Evolutionary conservation across 176 grass and related monocot species (phyloP), one percentile per base, ranked within the genome.

Genomic region (Luzula sylvatica): DNA sequence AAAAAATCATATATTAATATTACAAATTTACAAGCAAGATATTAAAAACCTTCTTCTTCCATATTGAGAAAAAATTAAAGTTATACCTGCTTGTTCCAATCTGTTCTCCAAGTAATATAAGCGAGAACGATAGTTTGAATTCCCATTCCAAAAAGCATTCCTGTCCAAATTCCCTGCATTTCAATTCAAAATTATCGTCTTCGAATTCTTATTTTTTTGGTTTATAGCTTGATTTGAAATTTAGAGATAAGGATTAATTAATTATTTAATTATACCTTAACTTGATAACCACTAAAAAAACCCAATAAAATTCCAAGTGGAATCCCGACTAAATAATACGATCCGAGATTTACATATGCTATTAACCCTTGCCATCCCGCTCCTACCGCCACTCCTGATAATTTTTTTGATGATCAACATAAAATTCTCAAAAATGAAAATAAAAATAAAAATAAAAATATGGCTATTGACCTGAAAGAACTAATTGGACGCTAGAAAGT

Each of bases 51-150:
- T n/a, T n/a, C n/a, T n/a, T n/a, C n/a, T n/a, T 61, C 14, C 44
- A 26, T 42, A 11, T 4, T 23, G n/a, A n/a, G n/a, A n/a, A n/a
- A n/a, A n/a, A n/a, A n/a, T n/a, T n/a, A n/a, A n/a, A n/a, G n/a
- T n/a, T n/a, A n/a, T n/a, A 90, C 86, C 86, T 92, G 70, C 42
- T 61, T 92, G 14, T 86, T 65, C 87, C 87, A 92, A 38, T 81
- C 78, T 13, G 87, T 92, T n/a, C n/a, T n/a, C n/a, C n/a, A n/a
- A n/a, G n/a, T n/a, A n/a, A n/a, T n/a, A n/a, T n/a, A n/a, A n/a
- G 78, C 0, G 0, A 92, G 81, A 16, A 81, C 41, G 11, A 8
- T 21, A 2, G 87, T 92, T 51, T 92, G 87, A 26, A 73, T 50
- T 46, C 80, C 38, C 14, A 81, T 92, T 11, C 87, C 87, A 13